Percentiles rank a stretch among this genome's conserved stretches.
Conservation (phyloP, 2,329 filamentous ascomycete species). For the Neonectria coccinea region DNA sequence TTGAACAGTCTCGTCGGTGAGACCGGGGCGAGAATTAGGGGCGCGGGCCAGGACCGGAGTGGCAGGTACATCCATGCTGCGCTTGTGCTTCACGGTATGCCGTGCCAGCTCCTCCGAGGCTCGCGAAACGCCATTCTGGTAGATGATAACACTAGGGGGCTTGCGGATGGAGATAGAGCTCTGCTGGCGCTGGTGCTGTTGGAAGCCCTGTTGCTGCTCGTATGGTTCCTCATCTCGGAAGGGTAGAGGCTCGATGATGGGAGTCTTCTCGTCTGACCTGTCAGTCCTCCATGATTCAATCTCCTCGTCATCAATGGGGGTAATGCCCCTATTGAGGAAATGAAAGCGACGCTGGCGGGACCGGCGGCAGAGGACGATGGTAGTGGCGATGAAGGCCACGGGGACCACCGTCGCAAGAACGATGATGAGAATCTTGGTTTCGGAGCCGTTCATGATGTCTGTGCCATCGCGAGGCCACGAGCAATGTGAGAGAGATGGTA, state of each 20-base stretch:
- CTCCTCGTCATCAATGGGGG: constrained; percentile 73
- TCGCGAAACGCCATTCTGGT: constrained; percentile 52
- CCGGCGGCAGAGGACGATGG: constrained; percentile 53
- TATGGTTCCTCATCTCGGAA: constrained; percentile 6
- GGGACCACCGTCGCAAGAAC: constrained; percentile 64
- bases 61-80: constrained; percentile 60
- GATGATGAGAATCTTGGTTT: constrained; percentile 60
- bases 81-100: constrained; percentile 50
- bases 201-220: constrained; percentile 32
- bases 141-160: constrained; percentile 66
- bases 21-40: constrained; percentile 70
- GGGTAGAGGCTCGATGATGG: constrained; percentile 33
- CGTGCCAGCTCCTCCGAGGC: constrained; percentile 48
- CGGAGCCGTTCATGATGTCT: constrained; percentile 41
- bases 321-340: constrained; percentile 66
- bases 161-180: constrained; percentile 56
- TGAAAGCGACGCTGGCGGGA: constrained; percentile 54
- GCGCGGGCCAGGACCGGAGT: constrained; percentile 68
- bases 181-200: constrained; percentile 45
- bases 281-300: constrained; percentile 72
- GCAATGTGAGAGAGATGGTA: not conserved
- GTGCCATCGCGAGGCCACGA: constrained; percentile 37
- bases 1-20: constrained; percentile 71
- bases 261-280: constrained; percentile 49
- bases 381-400: constrained; percentile 51